These are phyloP conservation scores for Trypethelium eluteriae DNA, from an alignment of 495 filamentous ascomycete genomes.

Conservation along the genomic window DNA sequence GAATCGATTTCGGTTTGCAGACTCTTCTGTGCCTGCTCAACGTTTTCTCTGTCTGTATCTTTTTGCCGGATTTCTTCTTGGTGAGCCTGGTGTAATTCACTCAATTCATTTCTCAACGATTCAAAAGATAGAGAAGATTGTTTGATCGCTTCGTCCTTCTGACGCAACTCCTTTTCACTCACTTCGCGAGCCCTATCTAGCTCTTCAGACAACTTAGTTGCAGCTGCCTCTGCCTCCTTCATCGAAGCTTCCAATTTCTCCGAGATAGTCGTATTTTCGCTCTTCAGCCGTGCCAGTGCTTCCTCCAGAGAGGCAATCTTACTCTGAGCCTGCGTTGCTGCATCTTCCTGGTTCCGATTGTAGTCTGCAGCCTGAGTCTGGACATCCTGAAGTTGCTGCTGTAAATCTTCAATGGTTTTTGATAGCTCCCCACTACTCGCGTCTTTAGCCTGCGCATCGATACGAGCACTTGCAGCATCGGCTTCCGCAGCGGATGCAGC, in stretches of 20 bases:
- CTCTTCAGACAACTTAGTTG: conserved; percentile 1
- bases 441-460: not conserved
- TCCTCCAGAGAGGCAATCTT: not conserved
- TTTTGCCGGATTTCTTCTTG: conserved; percentile 1
- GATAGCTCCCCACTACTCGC: not conserved
- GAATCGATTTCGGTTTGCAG: not conserved
- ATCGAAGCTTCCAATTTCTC: not conserved
- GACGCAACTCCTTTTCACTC: not conserved
- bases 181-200: not conserved
- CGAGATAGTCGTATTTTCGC: not conserved
- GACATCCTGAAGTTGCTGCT: not conserved
- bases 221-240: not conserved
- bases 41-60: not conserved
- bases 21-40: not conserved
- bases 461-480: conserved; percentile 12
- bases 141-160: conserved; percentile 4
- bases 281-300: not conserved
- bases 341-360: not conserved
- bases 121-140: conserved; percentile 4
- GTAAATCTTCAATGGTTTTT: not conserved
- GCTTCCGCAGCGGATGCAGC: conserved; percentile 17
- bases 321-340: not conserved
- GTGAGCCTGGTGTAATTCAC: conserved; percentile 2
- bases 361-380: not conserved
- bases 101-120: not conserved